Evolutionary conservation across 2,329 filamentous ascomycete species (phyloP), one percentile per base, ranked within the genome.

Genomic region (Talaromyces sp.): DNA sequence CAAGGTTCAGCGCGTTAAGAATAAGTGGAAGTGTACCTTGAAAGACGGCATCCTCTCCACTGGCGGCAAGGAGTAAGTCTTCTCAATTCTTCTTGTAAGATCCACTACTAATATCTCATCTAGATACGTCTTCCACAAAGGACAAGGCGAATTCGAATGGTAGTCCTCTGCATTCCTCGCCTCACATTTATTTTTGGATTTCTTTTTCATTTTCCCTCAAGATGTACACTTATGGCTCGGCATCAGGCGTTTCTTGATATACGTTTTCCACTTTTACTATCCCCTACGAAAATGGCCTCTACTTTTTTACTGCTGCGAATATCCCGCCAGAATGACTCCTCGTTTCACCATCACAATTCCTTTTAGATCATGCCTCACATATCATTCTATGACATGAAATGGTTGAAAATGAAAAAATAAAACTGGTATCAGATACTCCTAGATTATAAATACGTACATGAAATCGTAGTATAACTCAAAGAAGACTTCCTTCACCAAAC

Each of bases 11-110:
- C 87, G 95, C 57, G 95, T 98, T 73, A 99, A 99, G 88, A 99
- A 98, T 82, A 99, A 95, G 87, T 95, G 91, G 91, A 99, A 99
- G 90, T 99, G 95, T 80, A 93, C 92, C 1, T 87, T 99, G 69
- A 98, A 98, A 82, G 95, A 99, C 73, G 95, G 95, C 22, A 91
- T 99, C 19, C 84, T 99, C 70, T 96, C 91, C 52, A 92, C 96
- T 43, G 93, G 94, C 70, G 92, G 92, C 70, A 96, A 92, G 80
- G 95, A 99, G 85, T 90, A 79, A 78, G 86, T 83, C 41, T 37
- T 13, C n/a, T 3, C 10, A n/a, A 43, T 22, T 45, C 22, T 3
- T 45, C 3, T 45, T 22, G 10, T 15, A n/a, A n/a, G 39, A 43
- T 43, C 17, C 15, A n/a, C 19, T 78, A 17, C 64, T 66, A 37